phyloP scores from a whole-genome alignment of 495 filamentous ascomycete species.

The Penicillium riverlandense region DNA sequence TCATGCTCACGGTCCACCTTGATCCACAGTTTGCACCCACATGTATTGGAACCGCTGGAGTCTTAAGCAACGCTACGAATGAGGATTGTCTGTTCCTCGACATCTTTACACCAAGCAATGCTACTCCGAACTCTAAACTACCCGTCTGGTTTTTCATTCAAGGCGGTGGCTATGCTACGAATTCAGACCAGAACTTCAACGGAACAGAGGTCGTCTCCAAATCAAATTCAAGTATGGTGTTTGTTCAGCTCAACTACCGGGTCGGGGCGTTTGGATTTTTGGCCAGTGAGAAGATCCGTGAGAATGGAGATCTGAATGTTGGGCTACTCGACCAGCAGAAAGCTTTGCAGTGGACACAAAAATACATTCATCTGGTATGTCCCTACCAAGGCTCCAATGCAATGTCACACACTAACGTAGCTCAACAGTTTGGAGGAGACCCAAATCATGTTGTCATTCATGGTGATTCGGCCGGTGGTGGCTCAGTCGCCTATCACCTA shows the following conservation, averaged over 20 bases:
- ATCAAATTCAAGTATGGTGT: constrained; percentile 41
- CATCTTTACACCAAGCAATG: too few species aligned
- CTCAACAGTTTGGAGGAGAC: constrained; percentile 54
- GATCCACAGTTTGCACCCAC: too few species aligned
- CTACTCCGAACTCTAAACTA: constrained; percentile 8
- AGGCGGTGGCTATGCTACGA: constrained; percentile 55
- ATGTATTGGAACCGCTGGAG: too few species aligned
- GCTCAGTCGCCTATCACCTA: constrained; percentile 53
- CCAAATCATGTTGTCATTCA: constrained; percentile 57
- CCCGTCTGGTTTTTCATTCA: constrained; percentile 65
- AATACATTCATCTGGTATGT: constrained; percentile 31
- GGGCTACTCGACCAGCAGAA: constrained; percentile 59
- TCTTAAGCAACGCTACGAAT: too few species aligned
- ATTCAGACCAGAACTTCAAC: constrained; percentile 56
- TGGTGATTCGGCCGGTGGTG: constrained; percentile 57
- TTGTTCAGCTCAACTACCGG: constrained; percentile 67
- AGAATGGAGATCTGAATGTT: constrained; percentile 42
- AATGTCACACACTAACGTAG: too few species aligned
- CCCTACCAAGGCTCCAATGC: too few species aligned
- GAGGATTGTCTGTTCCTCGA: too few species aligned
- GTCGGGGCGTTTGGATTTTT: constrained; percentile 63
- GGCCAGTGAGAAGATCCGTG: constrained; percentile 46
- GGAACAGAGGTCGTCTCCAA: constrained; percentile 45
- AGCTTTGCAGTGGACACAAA: constrained; percentile 54
- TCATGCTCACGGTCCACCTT: too few species aligned